A percentile compares a stretch with the other conserved stretches of the same genome.
phyloP scores from a whole-genome alignment of 1,139 yeast species.

The Blastobotrys serpentis region DNA sequence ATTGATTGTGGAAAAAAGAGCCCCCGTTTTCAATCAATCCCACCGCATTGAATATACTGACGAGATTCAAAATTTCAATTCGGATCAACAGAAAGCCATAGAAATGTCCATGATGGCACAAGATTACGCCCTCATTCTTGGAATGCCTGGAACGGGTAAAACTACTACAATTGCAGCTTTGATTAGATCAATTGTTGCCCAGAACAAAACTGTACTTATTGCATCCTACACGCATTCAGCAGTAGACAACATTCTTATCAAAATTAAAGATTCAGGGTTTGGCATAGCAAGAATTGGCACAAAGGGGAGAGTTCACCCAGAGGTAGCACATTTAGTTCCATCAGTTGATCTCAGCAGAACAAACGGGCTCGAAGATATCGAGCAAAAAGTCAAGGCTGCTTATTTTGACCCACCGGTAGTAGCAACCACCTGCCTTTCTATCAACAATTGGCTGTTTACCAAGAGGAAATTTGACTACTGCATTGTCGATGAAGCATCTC shows the following conservation, averaged over 20 bases:
- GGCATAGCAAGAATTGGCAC: constrained; percentile 45
- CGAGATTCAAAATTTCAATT: constrained; percentile 45
- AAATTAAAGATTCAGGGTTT: constrained; percentile 53
- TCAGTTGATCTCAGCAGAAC: constrained; percentile 49
- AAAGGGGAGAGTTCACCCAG: constrained; percentile 58
- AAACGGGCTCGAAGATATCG: constrained; percentile 29
- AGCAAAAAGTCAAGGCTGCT: constrained; percentile 40
- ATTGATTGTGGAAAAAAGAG: constrained; percentile 58
- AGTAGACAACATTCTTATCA: constrained; percentile 84
- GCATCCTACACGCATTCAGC: constrained; percentile 95
- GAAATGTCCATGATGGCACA: constrained; percentile 60
- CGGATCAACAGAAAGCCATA: constrained; percentile 70
- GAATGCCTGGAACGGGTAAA: constrained; percentile 99
- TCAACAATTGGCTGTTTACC: constrained; percentile 53
- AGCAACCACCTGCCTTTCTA: constrained; percentile 85
- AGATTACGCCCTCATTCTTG: constrained; percentile 79
- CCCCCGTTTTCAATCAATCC: constrained; percentile 47
- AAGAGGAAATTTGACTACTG: constrained; percentile 80
- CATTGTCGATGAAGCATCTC: constrained; percentile 95
- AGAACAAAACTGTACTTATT: constrained; percentile 66
- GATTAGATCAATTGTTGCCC: constrained; percentile 57
- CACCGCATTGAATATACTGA: constrained; percentile 10
- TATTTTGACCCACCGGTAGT: constrained; percentile 68
- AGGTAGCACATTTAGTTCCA: constrained; percentile 56
- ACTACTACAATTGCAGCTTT: constrained; percentile 86